These are phyloP conservation scores for Zizania palustris DNA, from an alignment of 202 grass and related monocot species.

Conservation along the genomic window DNA sequence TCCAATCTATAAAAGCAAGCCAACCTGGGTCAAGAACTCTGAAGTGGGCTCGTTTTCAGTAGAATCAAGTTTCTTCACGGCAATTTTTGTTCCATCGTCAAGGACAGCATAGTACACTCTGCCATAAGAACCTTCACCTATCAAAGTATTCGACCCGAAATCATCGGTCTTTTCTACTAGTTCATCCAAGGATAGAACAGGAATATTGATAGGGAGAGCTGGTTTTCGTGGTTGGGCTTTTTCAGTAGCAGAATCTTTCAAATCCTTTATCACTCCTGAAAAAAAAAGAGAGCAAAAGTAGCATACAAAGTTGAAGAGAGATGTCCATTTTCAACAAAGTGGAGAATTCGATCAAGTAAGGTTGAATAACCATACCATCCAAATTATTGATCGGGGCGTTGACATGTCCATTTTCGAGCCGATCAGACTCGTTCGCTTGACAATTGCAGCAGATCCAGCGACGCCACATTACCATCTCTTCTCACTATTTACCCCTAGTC, in stretches of 20 bases:
- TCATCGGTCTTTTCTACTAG: conserved; percentile 77
- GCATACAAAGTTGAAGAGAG: conserved; percentile 5
- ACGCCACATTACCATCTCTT: conserved; percentile 52
- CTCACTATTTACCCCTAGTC: conserved; percentile 29
- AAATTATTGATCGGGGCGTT: conserved; percentile 49
- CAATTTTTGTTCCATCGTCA: conserved; percentile 64
- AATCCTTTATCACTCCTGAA: conserved; percentile 51
- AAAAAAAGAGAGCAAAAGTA: conserved; percentile 33
- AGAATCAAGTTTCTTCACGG: conserved; percentile 79
- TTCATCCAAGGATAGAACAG: conserved; percentile 70
- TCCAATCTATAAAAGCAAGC: conserved; percentile 26
- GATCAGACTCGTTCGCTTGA: conserved; percentile 55
- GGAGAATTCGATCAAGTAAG: conserved; percentile 26
- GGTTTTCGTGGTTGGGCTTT: conserved; percentile 52
- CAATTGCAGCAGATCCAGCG: conserved; percentile 75
- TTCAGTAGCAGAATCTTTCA: conserved; percentile 45
- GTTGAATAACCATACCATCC: conserved; percentile 55
- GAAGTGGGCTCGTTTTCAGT: conserved; percentile 60
- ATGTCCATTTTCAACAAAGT: conserved; percentile 20
- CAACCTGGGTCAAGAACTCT: conserved; percentile 74
- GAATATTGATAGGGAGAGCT: conserved; percentile 57
- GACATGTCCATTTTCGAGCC: conserved; percentile 46
- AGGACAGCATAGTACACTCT: conserved; percentile 75
- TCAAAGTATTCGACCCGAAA: conserved; percentile 69
- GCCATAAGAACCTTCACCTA: conserved; percentile 88